Percentiles rank a stretch among this genome's conserved stretches.
phyloP scores from a whole-genome alignment of 176 grass and related monocot species.

The sorghum (Sorghum bicolor) region Sorghum_bicolor_NCBIv3 NC_012872.2:1995001-1995500 shows the following conservation, averaged over 20 bases:
- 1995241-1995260: conserved; percentile 56
- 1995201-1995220: background rate
- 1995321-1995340: conserved; percentile 44
- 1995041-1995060: conserved; percentile 57
- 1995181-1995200: background rate
- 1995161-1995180: conserved; percentile 48
- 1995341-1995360: conserved; percentile 63
- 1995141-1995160: conserved; percentile 59
- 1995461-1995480: conserved; percentile 6
- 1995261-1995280: conserved; percentile 51
- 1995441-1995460: background rate
- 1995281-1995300: conserved; percentile 34
- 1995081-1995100: conserved; percentile 38
- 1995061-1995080: conserved; percentile 49
- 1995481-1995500: conserved; percentile 11
- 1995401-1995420: background rate
- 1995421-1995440: conserved; percentile 1
- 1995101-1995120: conserved; percentile 43
- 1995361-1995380: conserved; percentile 50
- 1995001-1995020: conserved; percentile 22
- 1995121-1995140: conserved; percentile 37
- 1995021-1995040: conserved; percentile 32
- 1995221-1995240: conserved; percentile 58
- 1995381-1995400: conserved; percentile 28
- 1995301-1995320: conserved; percentile 55